A percentile compares a stretch with the other conserved stretches of the same genome.
Conservation (phyloP, 495 filamentous ascomycete species). For the Lepraria neglecta region DNA sequence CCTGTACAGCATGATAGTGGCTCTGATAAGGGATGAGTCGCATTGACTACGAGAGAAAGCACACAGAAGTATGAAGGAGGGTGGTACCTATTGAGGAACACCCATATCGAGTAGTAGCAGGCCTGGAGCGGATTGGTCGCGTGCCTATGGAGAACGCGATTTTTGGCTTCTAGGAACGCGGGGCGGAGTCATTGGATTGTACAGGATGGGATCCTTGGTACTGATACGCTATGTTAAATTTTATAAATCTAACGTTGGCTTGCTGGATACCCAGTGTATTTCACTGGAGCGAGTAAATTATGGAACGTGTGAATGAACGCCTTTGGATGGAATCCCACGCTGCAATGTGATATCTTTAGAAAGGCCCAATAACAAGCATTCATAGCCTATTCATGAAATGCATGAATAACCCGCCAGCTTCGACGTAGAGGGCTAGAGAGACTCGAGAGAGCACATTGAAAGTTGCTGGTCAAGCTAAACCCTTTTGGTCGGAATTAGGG, state of each 20-base stretch:
- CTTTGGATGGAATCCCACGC: too few species aligned
- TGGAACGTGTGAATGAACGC: too few species aligned
- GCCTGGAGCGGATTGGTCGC: conserved; percentile 7
- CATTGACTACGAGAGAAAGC: conserved; percentile 53
- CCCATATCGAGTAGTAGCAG: not conserved
- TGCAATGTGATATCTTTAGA: too few species aligned
- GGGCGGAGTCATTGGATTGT: not conserved
- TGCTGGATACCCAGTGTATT: conserved; percentile 13
- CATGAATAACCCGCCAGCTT: too few species aligned
- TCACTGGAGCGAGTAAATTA: not conserved
- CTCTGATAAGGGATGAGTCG: conserved; percentile 90
- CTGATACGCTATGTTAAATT: conserved; percentile 7
- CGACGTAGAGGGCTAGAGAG: too few species aligned
- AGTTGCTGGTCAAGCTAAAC: too few species aligned
- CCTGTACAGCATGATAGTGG: conserved; percentile 99
- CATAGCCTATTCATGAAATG: too few species aligned
- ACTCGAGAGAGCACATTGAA: too few species aligned
- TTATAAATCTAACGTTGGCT: conserved; percentile 12
- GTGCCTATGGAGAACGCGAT: not conserved
- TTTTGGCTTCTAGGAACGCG: not conserved
- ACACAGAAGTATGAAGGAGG: conserved; percentile 33
- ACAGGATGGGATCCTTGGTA: conserved; percentile 9
- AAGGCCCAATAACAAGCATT: too few species aligned
- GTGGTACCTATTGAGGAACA: conserved; percentile 15
- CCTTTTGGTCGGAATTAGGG: conserved; percentile 1